phyloP scores from a whole-genome alignment of 768 basidiomycete genomes.

The Bullera alba region DNA sequence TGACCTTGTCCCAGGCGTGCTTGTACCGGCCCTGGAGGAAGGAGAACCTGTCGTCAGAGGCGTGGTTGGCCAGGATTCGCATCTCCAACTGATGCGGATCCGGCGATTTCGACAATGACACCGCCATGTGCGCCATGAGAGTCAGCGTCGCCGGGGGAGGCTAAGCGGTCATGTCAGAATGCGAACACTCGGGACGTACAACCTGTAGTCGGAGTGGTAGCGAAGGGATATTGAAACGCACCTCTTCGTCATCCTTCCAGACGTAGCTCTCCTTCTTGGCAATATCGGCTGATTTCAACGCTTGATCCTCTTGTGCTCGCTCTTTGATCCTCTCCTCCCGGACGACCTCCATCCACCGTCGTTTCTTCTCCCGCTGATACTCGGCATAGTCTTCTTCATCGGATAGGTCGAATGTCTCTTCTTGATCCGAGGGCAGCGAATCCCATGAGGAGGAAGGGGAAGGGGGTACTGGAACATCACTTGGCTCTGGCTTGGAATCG shows the following conservation, averaged over 20 bases:
- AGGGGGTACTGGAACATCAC: constrained; percentile 24
- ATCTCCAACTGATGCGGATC: constrained; percentile 78
- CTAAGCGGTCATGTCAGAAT: too few species aligned
- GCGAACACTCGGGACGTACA: too few species aligned
- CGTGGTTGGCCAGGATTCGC: constrained; percentile 80
- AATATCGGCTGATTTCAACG: constrained; percentile 66
- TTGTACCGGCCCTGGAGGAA: constrained; percentile 75
- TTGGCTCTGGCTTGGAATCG: background rate
- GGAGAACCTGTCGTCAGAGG: constrained; percentile 67
- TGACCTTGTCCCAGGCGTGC: constrained; percentile 57
- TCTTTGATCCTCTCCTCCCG: constrained; percentile 58
- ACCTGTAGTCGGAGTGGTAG: too few species aligned
- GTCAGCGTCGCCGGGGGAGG: constrained; percentile 55
- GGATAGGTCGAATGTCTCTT: constrained; percentile 76
- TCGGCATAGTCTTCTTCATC: constrained; percentile 59
- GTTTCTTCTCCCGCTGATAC: constrained; percentile 62
- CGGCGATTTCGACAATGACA: constrained; percentile 61
- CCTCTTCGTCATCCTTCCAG: constrained; percentile 14
- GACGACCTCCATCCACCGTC: constrained; percentile 55
- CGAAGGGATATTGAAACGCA: background rate
- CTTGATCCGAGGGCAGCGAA: constrained; percentile 73
- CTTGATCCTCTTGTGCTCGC: constrained; percentile 50
- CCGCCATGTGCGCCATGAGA: constrained; percentile 69
- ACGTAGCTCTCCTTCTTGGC: background rate
- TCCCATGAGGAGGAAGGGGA: constrained; percentile 55